Percentiles rank a stretch among this genome's conserved stretches.
phyloP scores from a whole-genome alignment of 129 eudicot genomes.

The Centaurea solstitialis region DNA sequence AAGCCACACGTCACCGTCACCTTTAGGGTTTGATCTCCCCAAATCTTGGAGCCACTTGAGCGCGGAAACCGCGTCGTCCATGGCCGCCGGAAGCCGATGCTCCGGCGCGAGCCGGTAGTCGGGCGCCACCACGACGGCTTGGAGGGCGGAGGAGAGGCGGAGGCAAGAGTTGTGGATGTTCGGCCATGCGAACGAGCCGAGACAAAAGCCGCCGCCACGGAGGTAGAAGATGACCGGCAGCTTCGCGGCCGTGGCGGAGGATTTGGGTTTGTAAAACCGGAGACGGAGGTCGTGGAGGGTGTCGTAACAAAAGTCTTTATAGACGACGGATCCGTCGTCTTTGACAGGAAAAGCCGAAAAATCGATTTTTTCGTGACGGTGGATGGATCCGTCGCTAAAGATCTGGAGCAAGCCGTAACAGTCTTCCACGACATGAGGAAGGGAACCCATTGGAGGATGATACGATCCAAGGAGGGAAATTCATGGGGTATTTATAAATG shows the following conservation, averaged over 20 bases:
- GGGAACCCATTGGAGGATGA: slow-evolving; percentile 41
- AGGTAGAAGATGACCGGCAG: slow-evolving; percentile 61
- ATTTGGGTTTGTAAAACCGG: slow-evolving; percentile 76
- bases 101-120: slow-evolving; percentile 95
- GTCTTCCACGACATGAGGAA: slow-evolving; percentile 71
- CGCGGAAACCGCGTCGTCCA: slow-evolving; percentile 52
- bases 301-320: slow-evolving; percentile 65
- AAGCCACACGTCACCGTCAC: slow-evolving; percentile 26
- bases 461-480: slow-evolving; percentile 2
- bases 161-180: slow-evolving; percentile 67
- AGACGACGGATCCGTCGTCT: slow-evolving; percentile 59
- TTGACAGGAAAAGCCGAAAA: slow-evolving; percentile 28
- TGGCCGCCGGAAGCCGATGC: slow-evolving; percentile 79
- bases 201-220: slow-evolving; percentile 90
- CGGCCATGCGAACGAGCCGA: slow-evolving; percentile 79
- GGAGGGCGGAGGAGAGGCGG: slow-evolving; percentile 59
- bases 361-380: slow-evolving; percentile 37
- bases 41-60: slow-evolving; percentile 54
- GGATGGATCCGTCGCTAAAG: slow-evolving; percentile 70
- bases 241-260: slow-evolving; percentile 21
- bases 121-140: slow-evolving; percentile 65
- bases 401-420: slow-evolving; percentile 65
- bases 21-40: slow-evolving; percentile 9
- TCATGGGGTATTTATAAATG: slow-evolving; percentile 19
- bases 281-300: slow-evolving; percentile 44